Base-by-base conservation (phyloP, 169 alveolate genomes). In the Miamiensis avidus region DNA sequence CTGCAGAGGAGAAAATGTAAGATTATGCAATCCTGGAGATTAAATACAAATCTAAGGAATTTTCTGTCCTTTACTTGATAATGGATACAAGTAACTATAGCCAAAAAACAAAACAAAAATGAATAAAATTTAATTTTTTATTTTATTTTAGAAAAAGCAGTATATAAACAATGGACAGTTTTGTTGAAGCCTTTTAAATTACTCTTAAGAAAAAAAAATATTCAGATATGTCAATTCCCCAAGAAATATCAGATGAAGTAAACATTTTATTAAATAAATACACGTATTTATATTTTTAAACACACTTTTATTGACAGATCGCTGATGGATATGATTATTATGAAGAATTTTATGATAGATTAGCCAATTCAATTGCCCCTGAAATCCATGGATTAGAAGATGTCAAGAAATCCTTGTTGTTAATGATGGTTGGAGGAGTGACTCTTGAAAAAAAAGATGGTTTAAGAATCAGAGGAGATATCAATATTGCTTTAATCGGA, bases 401-500 rank as follows among this genome's bases (percentile, higher is more conserved):
- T 94, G 99, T 99, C 31, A 99, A 99, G 93, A 99, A 98, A 89
- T 99, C 99, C 25, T 88, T 98, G 73, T 92, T 98, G 74, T 85
- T 98, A 72, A 95, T 97, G 76, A 90, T 98, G 89, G 89, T 82
- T 0, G 99, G 99, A 29, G 99, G 99, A 64, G 97, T 95, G 26
- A 94, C 98, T 64, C 95, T 96, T 83, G 95, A 95, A 89, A 96
- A 94, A 88, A 93, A 92, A 31, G 99, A 98, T 79, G 99, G 99
- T 15, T 98, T 99, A 93, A 94, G 97, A 82, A 98, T 98, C 74
- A 98, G 99, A 89, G 99, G 99, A n/a, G 98, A 98, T 90, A 93
- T 99, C 76, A 99, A 99, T 94, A 95, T 98, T 29, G 93, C 99
- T 77, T 94, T 99, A 65, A 97, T 99, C 97, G 99, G 99, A 34